phyloP scores from a whole-genome alignment of 2,329 filamentous ascomycete species.

The Neonectria magnoliae region DNA sequence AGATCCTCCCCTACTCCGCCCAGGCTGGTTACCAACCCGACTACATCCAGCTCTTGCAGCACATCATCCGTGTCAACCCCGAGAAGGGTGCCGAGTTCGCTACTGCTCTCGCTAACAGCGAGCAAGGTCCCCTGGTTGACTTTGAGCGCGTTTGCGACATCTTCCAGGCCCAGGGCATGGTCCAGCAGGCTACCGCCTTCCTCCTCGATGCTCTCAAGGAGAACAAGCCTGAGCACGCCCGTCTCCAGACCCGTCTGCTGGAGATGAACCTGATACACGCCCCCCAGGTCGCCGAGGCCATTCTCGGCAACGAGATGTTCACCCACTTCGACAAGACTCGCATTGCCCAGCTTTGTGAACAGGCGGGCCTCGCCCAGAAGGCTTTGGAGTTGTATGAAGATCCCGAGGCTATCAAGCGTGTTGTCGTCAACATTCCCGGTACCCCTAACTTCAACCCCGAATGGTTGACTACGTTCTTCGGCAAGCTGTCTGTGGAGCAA shows the following conservation, averaged over 20 bases:
- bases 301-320: slow-evolving; percentile 98
- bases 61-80: slow-evolving; percentile 89
- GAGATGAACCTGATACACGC: slow-evolving; percentile 99
- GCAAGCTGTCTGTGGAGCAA: slow-evolving; percentile 93
- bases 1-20: slow-evolving; percentile 91
- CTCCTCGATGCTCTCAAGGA: slow-evolving; percentile 93
- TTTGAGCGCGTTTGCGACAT: slow-evolving; percentile 96
- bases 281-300: slow-evolving; percentile 96
- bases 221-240: slow-evolving; percentile 91
- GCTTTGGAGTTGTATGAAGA: slow-evolving; percentile 97
- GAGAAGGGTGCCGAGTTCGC: slow-evolving; percentile 97
- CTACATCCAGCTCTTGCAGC: slow-evolving; percentile 89
- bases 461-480: slow-evolving; percentile 93
- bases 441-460: slow-evolving; percentile 89
- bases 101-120: slow-evolving; percentile 88
- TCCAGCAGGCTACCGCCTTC: slow-evolving; percentile 98
- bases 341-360: slow-evolving; percentile 91
- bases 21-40: slow-evolving; percentile 93
- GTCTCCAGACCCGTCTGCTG: slow-evolving; percentile 90
- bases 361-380: slow-evolving; percentile 85
- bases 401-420: slow-evolving; percentile 87
- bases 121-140: slow-evolving; percentile 87
- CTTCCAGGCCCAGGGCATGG: slow-evolving; percentile 97
- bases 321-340: slow-evolving; percentile 93
- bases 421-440: slow-evolving; percentile 82